These are phyloP conservation scores for Russula sp. DNA, from an alignment of 768 basidiomycete genomes.

Conservation along the genomic window DNA sequence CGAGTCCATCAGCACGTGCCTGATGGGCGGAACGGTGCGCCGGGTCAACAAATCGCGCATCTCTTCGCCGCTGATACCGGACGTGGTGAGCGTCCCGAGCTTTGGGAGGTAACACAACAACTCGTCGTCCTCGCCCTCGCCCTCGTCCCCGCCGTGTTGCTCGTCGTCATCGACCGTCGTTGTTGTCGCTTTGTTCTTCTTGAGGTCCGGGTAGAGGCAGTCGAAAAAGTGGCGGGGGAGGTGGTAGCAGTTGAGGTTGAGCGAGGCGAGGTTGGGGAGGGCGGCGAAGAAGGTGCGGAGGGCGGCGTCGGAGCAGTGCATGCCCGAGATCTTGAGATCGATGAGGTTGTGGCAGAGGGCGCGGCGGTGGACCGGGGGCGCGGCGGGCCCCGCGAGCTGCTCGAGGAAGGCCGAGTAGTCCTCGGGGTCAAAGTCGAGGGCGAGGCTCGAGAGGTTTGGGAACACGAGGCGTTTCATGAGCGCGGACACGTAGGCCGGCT, in stretches of 20 bases:
- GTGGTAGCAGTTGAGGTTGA: slow-evolving; percentile 38
- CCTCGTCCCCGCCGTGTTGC: background rate
- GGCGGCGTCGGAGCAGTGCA: slow-evolving; percentile 38
- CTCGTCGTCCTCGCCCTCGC: background rate
- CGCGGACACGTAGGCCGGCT: slow-evolving; percentile 30
- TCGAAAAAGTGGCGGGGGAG: slow-evolving; percentile 30
- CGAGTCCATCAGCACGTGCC: slow-evolving; percentile 40
- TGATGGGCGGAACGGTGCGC: slow-evolving; percentile 41
- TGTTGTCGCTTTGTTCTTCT: background rate
- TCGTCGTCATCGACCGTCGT: background rate
- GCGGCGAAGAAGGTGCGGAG: slow-evolving; percentile 40
- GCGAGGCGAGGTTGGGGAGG: slow-evolving; percentile 40
- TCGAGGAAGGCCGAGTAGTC: slow-evolving; percentile 49
- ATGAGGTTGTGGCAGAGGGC: slow-evolving; percentile 46
- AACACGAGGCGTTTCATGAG: slow-evolving; percentile 33
- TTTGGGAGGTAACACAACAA: slow-evolving; percentile 41
- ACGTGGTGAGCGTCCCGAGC: slow-evolving; percentile 43
- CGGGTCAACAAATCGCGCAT: slow-evolving; percentile 46
- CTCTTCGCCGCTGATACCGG: slow-evolving; percentile 36
- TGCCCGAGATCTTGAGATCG: slow-evolving; percentile 45
- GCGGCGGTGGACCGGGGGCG: slow-evolving; percentile 29
- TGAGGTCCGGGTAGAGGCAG: slow-evolving; percentile 22
- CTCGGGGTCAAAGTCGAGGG: slow-evolving; percentile 49
- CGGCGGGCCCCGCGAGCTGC: slow-evolving; percentile 38
- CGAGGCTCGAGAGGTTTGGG: slow-evolving; percentile 35